Evolutionary conservation across 2,329 filamentous ascomycete genomes (phyloP), one percentile per base, ranked within the genome.

Genomic region (Graphilbum sp.): DNA sequence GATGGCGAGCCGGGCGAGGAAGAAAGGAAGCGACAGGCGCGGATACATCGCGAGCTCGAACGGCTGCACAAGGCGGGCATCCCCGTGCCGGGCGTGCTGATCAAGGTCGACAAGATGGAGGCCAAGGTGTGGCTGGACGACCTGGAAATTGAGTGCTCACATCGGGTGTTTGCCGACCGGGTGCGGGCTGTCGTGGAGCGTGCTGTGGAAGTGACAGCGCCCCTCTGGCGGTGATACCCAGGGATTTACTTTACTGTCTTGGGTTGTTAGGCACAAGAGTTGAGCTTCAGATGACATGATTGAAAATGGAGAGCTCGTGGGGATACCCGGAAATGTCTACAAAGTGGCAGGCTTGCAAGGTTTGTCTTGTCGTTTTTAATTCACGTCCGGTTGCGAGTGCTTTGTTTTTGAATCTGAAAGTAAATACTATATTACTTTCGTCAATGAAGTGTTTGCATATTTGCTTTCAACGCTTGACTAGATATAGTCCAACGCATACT

Each of bases 101-200:
- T 98, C 57, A 77, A 72, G 50, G 79, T 95, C 4, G 88, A 96
- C 50, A 90, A 84, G 60, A 79, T 86, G 59, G 67, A 79, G 38
- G 90, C 88, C 7, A 81, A 75, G 44, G 79, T 98, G 7, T 96
- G 88, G 87, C 63, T 98, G 30, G 90, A 96, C 64, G 75, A 82
- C 47, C 59, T 96, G 33, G 85, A 93, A 49, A 82, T 98, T 5
- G 90, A 96, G 58, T 92, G 85, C 55, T 62, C 62, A 39, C 85
- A 85, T 46, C 73, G 75, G 45, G 74, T 84, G 16, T 72, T 94
- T 51, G 76, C 76, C 34, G 88, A 93, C 55, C 69, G 90, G 41
- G 83, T 98, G 5, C 72, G 80, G 48, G 85, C 84, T 1, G 85
- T 98, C 9, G 82, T 95, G 11, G 88, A 96, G 56, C 69, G 86